Base-by-base conservation (phyloP, 352 stramenopile species). In the Pythium sp. region DNA sequence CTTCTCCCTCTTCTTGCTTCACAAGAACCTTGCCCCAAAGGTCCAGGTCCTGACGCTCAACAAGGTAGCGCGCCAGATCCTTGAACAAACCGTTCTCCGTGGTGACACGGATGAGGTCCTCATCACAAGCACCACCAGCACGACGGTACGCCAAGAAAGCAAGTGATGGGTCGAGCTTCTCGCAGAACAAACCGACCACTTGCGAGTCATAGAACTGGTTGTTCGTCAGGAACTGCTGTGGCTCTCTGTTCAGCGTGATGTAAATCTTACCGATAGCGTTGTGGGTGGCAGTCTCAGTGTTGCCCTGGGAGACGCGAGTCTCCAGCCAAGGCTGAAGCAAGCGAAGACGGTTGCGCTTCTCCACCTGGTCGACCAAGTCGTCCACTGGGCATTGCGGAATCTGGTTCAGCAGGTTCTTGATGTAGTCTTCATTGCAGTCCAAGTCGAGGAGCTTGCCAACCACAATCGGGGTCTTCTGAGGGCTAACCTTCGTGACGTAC, bases 211-310 rank as follows among this genome's bases (percentile, higher is more conserved):
- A 99, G 77, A 99, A 99, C 92, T 99, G 98, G 84, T 99, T 99
- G 91, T 99, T 99, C 49, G 92, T 94, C 78, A 99, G 86, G 82
- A 99, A 99, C 67, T 98, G 93, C 78, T 99, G 97, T 9, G 98
- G 97, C 69, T 99, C 98, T 74, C 98, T 96, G 87, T 99, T 99
- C 67, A 99, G 84, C 41, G 97, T 99, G 58, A 99, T 97, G 89
- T 99, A 99, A 81, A 99, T 99, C 92, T 99, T 99, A 79, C 98
- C 98, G 56, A 99, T 95, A 46, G 98, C 97, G 77, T 99, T 99
- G 89, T 99, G 98, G 18, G 97, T 99, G 41, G 97, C 97, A 30
- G 96, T 96, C 74, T 99, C 97, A 14, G 97, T 99, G 80, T 99
- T 99, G 67, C 98, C 98, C 79, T 99, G 98, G 18, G 97, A 94